Percentiles rank a stretch among this genome's conserved stretches.
These are phyloP conservation scores for Stachybotrys elegans DNA, from an alignment of 2,329 filamentous ascomycete species.

Conservation along the genomic window DNA sequence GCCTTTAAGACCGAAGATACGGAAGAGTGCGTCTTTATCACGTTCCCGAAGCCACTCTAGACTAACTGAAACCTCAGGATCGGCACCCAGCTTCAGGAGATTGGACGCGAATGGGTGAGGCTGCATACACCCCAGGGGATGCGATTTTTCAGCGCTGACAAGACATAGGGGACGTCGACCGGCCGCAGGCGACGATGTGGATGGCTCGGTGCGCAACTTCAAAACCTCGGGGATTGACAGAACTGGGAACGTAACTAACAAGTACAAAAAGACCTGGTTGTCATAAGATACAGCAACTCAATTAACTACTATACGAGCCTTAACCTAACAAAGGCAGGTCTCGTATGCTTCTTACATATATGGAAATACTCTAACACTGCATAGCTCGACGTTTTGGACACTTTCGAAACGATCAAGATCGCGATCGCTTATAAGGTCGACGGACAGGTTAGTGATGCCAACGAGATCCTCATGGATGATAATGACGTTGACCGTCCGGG, in stretches of 20 bases:
- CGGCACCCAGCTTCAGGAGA: slow-evolving; percentile 41
- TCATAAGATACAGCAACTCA: slow-evolving; percentile 57
- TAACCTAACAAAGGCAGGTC: slow-evolving; percentile 46
- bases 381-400: slow-evolving; percentile 53
- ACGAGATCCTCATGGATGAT: slow-evolving; percentile 11
- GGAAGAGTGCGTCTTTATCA: slow-evolving; percentile 25
- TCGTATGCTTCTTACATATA: slow-evolving; percentile 5
- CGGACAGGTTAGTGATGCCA: slow-evolving; percentile 16
- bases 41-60: slow-evolving; percentile 11
- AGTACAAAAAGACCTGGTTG: slow-evolving; percentile 50
- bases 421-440: slow-evolving; percentile 61
- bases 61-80: slow-evolving; percentile 19
- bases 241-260: slow-evolving; percentile 13
- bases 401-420: slow-evolving; percentile 69
- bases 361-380: slow-evolving; percentile 4
- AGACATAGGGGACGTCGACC: slow-evolving; percentile 38
- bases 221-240: slow-evolving; percentile 5
- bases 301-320: slow-evolving; percentile 64
- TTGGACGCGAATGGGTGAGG: slow-evolving; percentile 35
- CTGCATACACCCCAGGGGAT: slow-evolving; percentile 9
- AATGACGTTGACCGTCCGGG: slow-evolving; percentile 19
- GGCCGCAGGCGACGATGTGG: slow-evolving; percentile 55
- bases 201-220: slow-evolving; percentile 31
- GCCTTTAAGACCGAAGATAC: slow-evolving; percentile 62
- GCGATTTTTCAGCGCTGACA: slow-evolving; percentile 15